Evolutionary conservation across 495 filamentous ascomycete species (phyloP).

Genomic region (Penicillium paxilli): DNA sequence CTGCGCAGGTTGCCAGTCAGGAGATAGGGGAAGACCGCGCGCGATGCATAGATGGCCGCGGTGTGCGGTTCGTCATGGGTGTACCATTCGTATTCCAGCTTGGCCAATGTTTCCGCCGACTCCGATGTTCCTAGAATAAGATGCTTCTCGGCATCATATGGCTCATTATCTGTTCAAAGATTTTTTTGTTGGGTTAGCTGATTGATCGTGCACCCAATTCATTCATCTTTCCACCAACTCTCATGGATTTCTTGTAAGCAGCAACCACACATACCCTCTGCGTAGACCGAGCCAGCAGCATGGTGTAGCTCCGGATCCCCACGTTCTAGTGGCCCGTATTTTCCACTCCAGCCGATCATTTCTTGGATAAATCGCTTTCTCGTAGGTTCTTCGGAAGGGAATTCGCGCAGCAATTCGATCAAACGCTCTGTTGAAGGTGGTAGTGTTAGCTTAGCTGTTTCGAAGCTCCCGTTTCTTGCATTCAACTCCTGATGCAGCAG

Average conservation of each 20-base stretch:
- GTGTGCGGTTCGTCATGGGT: constrained; percentile 82
- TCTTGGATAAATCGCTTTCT: constrained; percentile 89
- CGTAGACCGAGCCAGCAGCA: constrained; percentile 83
- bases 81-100: constrained; percentile 93
- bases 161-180: constrained; percentile 65
- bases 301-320: constrained; percentile 96
- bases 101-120: constrained; percentile 74
- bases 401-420: constrained; percentile 68
- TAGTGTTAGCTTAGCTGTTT: background rate
- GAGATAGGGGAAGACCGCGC: constrained; percentile 90
- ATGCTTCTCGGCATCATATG: constrained; percentile 91
- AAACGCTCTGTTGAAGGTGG: constrained; percentile 48
- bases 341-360: constrained; percentile 84
- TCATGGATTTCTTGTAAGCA: too few relatives aligned
- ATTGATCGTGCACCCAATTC: too few relatives aligned
- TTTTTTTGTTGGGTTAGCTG: too few relatives aligned
- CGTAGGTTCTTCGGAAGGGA: constrained; percentile 80
- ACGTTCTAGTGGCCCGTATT: constrained; percentile 81
- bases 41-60: constrained; percentile 83
- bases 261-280: constrained; percentile 70
- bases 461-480: background rate
- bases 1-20: constrained; percentile 86
- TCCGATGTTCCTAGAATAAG: constrained; percentile 86
- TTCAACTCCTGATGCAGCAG: too few relatives aligned
- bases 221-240: background rate